phyloP scores from a whole-genome alignment of 2,329 filamentous ascomycete genomes.

The Paraconiothyrium sp. region DNA sequence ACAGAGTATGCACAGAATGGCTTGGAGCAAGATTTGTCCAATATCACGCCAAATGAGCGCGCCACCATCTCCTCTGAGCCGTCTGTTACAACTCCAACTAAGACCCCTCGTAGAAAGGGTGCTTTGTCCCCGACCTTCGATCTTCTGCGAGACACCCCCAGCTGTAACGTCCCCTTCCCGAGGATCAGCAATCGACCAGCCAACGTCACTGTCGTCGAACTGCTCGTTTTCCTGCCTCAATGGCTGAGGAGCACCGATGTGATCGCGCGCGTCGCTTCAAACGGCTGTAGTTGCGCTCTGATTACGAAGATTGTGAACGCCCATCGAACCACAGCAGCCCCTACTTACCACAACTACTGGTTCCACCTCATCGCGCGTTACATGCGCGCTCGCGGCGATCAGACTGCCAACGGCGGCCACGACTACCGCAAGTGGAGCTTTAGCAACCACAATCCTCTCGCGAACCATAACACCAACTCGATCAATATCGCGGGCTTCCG shows the following conservation, averaged over 20 bases:
- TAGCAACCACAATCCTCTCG: constrained; percentile 20
- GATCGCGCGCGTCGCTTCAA: constrained; percentile 34
- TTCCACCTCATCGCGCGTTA: constrained; percentile 30
- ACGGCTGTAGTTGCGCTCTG: constrained; percentile 24
- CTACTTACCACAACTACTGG: constrained; percentile 27
- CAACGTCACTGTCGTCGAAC: constrained; percentile 39
- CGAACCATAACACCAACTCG: constrained; percentile 22
- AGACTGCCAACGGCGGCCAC: background rate
- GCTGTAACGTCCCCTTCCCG: constrained; percentile 28
- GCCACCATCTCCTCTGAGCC: no score
- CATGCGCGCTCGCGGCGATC: constrained; percentile 17
- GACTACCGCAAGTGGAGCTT: constrained; percentile 30
- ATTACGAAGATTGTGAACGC: constrained; percentile 30
- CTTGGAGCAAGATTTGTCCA: no score
- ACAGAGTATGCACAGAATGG: no score
- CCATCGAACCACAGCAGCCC: constrained; percentile 23
- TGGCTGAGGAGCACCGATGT: constrained; percentile 35
- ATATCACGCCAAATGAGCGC: no score
- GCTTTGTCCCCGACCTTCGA: no score
- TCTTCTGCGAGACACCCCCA: constrained; percentile 24
- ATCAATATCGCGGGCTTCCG: constrained; percentile 30
- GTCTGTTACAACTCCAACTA: no score
- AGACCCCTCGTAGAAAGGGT: no score
- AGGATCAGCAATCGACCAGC: background rate
- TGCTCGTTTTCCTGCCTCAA: constrained; percentile 35